Evolutionary conservation across 352 stramenopile species (phyloP).

Genomic region (Pythium biforme): DNA sequence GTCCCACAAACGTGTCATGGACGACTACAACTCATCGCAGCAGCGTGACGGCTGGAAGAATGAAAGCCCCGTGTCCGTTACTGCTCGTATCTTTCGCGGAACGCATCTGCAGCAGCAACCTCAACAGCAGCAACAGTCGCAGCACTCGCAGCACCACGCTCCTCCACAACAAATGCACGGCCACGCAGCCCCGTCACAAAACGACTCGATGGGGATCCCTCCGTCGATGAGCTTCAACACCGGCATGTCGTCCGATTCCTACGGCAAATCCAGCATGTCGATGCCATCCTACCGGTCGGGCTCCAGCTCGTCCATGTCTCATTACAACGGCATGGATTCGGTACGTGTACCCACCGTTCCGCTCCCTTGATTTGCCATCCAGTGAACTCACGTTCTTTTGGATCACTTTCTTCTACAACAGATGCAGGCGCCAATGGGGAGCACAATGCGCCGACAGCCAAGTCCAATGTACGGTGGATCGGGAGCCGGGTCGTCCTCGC

Average conservation of each 20-base stretch:
- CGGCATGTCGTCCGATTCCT: slow-evolving; percentile 29
- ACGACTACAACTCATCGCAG: slow-evolving; percentile 24
- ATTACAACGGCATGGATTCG: slow-evolving; percentile 65
- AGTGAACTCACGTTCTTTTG: neutral
- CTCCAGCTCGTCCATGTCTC: slow-evolving; percentile 30
- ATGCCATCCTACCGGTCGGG: slow-evolving; percentile 47
- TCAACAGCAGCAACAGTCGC: neutral
- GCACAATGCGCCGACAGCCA: slow-evolving; percentile 18
- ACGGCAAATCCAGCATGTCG: slow-evolving; percentile 31
- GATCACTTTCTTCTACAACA: neutral
- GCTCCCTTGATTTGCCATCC: neutral
- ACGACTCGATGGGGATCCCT: slow-evolving; percentile 17
- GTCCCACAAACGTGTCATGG: slow-evolving; percentile 30
- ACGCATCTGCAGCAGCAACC: slow-evolving; percentile 29
- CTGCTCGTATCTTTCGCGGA: slow-evolving; percentile 26
- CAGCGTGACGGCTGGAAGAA: slow-evolving; percentile 31
- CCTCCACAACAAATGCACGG: slow-evolving; percentile 19
- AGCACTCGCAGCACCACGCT: slow-evolving; percentile 16
- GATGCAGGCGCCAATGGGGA: slow-evolving; percentile 21
- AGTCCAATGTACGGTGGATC: slow-evolving; percentile 25
- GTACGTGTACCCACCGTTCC: slow-evolving; percentile 26
- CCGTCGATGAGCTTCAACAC: slow-evolving; percentile 12
- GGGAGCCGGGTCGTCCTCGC: neutral
- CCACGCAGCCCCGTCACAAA: slow-evolving; percentile 9
- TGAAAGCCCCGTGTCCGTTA: slow-evolving; percentile 30